These are phyloP conservation scores for Candida argentea DNA, from an alignment of 805 yeast genomes.

Conservation along the genomic window DNA sequence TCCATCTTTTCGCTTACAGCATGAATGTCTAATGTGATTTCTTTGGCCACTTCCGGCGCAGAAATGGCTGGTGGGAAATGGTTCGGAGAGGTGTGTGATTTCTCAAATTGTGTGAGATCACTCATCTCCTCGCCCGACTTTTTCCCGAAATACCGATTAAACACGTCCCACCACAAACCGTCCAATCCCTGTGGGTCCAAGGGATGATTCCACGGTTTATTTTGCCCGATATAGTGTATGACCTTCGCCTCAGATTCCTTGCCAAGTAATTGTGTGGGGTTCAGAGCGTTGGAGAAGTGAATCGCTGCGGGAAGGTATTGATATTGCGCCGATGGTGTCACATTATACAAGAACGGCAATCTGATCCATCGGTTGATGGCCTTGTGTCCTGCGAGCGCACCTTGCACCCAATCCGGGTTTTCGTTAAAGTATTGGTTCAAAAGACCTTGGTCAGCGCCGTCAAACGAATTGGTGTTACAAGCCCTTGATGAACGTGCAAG, in stretches of 20 bases:
- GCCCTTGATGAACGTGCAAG: constrained; percentile 11
- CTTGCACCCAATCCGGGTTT: constrained; percentile 30
- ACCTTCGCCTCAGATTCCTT: constrained; percentile 30
- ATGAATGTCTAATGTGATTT: too few relatives aligned
- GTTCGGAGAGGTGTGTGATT: too few relatives aligned
- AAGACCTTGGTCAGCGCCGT: constrained; percentile 91
- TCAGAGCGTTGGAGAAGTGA: constrained; percentile 27
- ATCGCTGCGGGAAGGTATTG: constrained; percentile 64
- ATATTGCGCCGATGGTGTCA: constrained; percentile 56
- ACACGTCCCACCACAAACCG: constrained; percentile 29
- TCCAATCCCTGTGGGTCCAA: constrained; percentile 9
- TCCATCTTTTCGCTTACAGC: too few relatives aligned
- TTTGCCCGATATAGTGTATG: constrained; percentile 59
- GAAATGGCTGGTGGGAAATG: too few relatives aligned
- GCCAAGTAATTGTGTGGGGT: constrained; percentile 11
- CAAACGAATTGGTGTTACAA: constrained; percentile 36
- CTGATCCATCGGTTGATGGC: constrained; percentile 47
- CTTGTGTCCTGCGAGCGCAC: constrained; percentile 2
- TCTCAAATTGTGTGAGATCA: too few relatives aligned
- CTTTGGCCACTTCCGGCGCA: too few relatives aligned
- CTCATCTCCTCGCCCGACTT: constrained; percentile 13
- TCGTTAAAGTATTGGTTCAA: constrained; percentile 61
- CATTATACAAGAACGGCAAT: constrained; percentile 76
- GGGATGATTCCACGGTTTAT: constrained; percentile 43
- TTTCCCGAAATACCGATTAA: constrained; percentile 22